Conservation (phyloP, 257 asterid genomes). For the Craterostigma plantagineum region DNA sequence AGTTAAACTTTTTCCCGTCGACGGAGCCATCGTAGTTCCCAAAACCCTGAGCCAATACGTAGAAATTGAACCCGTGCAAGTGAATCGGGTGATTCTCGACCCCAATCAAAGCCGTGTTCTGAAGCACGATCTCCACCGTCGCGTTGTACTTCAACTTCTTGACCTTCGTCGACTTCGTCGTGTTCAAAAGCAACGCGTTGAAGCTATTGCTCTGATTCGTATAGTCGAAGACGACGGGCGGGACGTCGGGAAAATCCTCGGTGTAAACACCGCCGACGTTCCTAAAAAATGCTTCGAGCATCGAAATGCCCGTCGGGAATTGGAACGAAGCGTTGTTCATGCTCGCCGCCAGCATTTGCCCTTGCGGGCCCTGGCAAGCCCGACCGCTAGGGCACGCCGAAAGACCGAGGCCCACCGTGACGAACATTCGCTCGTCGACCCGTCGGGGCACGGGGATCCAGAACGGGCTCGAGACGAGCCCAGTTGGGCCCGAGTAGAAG, state of each 20-base stretch:
- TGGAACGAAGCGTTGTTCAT: slow-evolving; percentile 39
- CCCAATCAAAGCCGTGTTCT: slow-evolving; percentile 36
- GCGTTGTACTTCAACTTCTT: slow-evolving; percentile 26
- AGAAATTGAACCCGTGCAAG: slow-evolving; percentile 44
- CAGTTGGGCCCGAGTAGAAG: slow-evolving; percentile 20
- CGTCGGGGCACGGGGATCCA: slow-evolving; percentile 16
- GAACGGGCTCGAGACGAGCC: slow-evolving; percentile 16
- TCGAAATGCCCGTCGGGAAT: slow-evolving; percentile 14
- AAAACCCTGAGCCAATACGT: slow-evolving; percentile 41
- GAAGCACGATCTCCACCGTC: slow-evolving; percentile 31
- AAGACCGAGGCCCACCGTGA: slow-evolving; percentile 27
- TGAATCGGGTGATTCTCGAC: slow-evolving; percentile 50
- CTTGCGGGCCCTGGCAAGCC: slow-evolving; percentile 17
- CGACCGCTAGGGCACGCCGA: slow-evolving; percentile 16
- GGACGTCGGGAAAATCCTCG: slow-evolving; percentile 16
- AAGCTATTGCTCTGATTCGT: slow-evolving; percentile 14
- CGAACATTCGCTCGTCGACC: slow-evolving; percentile 26
- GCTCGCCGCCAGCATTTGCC: slow-evolving; percentile 20
- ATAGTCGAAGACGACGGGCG: slow-evolving; percentile 14
- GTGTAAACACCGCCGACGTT: slow-evolving; percentile 18
- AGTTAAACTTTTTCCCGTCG: slow-evolving; percentile 23
- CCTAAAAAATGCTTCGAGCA: slow-evolving; percentile 20
- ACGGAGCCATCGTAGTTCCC: slow-evolving; percentile 26
- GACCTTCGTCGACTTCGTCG: slow-evolving; percentile 30
- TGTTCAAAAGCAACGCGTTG: slow-evolving; percentile 14